Conservation (phyloP, 768 basidiomycete genomes). For the Collybiopsis luxurians region DNA sequence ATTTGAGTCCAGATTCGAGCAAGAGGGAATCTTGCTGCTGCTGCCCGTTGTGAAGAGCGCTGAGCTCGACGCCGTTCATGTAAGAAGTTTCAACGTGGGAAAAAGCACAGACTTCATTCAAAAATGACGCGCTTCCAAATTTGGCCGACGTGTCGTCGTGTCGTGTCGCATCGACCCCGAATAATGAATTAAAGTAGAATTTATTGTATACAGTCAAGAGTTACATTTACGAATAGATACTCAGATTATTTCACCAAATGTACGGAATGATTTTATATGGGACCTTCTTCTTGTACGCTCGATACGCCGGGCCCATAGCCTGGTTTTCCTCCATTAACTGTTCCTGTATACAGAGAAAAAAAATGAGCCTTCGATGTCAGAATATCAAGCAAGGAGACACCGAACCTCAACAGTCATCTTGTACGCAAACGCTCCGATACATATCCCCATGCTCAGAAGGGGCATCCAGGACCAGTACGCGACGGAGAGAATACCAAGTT, state of each 20-base stretch:
- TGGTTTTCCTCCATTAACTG: slow-evolving; percentile 22
- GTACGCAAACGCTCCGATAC: slow-evolving; percentile 22
- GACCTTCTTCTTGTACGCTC: slow-evolving; percentile 25
- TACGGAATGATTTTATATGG: slow-evolving; percentile 27
- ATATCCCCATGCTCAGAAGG: slow-evolving; percentile 21
- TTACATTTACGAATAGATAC: too few species aligned
- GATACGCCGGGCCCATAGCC: slow-evolving; percentile 21
- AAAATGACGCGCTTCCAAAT: slow-evolving; percentile 7
- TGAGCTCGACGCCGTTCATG: slow-evolving; percentile 10
- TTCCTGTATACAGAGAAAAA: slow-evolving; percentile 18
- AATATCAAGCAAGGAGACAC: neutral
- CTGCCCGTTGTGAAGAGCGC: slow-evolving; percentile 33
- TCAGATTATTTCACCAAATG: slow-evolving; percentile 18
- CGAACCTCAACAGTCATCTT: slow-evolving; percentile 32
- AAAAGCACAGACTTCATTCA: neutral
- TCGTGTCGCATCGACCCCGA: slow-evolving; percentile 2
- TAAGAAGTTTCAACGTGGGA: neutral
- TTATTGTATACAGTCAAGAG: too few species aligned
- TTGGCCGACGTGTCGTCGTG: slow-evolving; percentile 10
- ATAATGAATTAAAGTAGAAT: too few species aligned
- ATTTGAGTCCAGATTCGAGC: neutral
- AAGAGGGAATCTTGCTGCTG: neutral
- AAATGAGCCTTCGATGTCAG: slow-evolving; percentile 3
- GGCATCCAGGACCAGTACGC: slow-evolving; percentile 35
- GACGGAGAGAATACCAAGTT: slow-evolving; percentile 20